These are phyloP conservation scores for Zopfia rhizophila DNA, from an alignment of 2,329 filamentous ascomycete species.

Conservation along the genomic window DNA sequence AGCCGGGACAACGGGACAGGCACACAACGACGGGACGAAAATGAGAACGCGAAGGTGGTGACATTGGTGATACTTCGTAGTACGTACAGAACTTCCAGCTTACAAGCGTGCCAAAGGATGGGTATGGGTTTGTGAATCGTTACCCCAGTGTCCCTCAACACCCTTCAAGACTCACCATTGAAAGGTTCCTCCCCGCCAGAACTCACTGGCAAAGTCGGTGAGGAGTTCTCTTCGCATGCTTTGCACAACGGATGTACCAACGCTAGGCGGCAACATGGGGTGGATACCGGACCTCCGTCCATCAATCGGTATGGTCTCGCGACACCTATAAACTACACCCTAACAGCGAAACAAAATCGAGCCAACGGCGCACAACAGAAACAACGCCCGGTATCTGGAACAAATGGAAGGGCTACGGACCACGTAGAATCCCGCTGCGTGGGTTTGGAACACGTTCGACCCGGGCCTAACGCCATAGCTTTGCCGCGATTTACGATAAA, in stretches of 20 bases:
- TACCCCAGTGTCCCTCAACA: slow-evolving; percentile 14
- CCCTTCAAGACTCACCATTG: neutral
- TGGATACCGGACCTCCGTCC: slow-evolving; percentile 6
- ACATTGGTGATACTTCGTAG: slow-evolving; percentile 42
- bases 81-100: slow-evolving; percentile 20
- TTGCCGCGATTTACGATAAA: neutral
- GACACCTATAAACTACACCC: too few species aligned
- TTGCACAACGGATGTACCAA: slow-evolving; percentile 15
- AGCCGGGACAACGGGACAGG: slow-evolving; percentile 22
- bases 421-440: slow-evolving; percentile 10
- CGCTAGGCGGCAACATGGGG: slow-evolving; percentile 12
- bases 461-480: slow-evolving; percentile 1
- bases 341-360: slow-evolving; percentile 11
- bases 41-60: slow-evolving; percentile 34
- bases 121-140: slow-evolving; percentile 27
- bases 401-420: slow-evolving; percentile 10
- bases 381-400: slow-evolving; percentile 30
- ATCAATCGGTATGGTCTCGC: slow-evolving; percentile 10
- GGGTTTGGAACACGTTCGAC: slow-evolving; percentile 10
- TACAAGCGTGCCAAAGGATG: slow-evolving; percentile 16
- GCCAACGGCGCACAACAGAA: slow-evolving; percentile 21
- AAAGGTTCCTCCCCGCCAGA: neutral
- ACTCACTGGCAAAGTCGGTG: slow-evolving; percentile 20
- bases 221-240: slow-evolving; percentile 14
- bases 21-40: slow-evolving; percentile 36